Conservation (phyloP, 192 early-diverging fungal species). For the Coemansia sp. region DNA sequence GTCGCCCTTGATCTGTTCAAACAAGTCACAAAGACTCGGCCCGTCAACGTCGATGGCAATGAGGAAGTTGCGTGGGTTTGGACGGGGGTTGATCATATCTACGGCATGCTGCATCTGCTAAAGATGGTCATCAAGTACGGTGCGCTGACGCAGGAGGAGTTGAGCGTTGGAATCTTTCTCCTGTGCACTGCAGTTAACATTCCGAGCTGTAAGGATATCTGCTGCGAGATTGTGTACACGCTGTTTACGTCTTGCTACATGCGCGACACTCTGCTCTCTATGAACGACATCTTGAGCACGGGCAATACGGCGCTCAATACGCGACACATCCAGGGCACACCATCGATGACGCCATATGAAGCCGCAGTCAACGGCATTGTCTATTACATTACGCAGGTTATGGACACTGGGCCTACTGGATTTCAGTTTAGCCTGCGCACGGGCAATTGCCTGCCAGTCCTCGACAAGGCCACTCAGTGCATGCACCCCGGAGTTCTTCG, state of each 20-base stretch:
- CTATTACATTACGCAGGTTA: conserved; percentile 53
- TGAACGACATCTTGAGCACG: conserved; percentile 50
- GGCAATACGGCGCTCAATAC: conserved; percentile 30
- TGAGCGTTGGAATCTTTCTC: conserved; percentile 32
- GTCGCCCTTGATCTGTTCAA: conserved; percentile 18
- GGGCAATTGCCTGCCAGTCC: conserved; percentile 53
- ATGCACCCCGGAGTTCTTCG: conserved; percentile 47
- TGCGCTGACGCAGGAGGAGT: conserved; percentile 34
- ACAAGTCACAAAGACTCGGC: conserved; percentile 22
- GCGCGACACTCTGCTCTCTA: conserved; percentile 49
- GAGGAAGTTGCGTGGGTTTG: conserved; percentile 45
- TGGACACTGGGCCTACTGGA: conserved; percentile 52
- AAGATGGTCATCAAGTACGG: conserved; percentile 52
- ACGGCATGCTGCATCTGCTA: conserved; percentile 39
- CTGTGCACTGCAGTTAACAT: conserved; percentile 48
- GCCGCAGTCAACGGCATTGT: conserved; percentile 55
- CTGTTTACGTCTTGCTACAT: conserved; percentile 57
- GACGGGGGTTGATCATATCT: conserved; percentile 33
- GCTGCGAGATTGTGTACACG: conserved; percentile 45
- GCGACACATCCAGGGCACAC: conserved; percentile 21
- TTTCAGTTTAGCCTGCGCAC: conserved; percentile 55
- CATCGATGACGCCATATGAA: conserved; percentile 42
- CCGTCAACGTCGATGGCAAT: conserved; percentile 14
- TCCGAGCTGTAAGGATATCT: conserved; percentile 29
- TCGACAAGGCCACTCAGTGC: conserved; percentile 46